Conservation (phyloP, 2,329 filamentous ascomycete genomes). For the Bipolaris bicolor region DNA sequence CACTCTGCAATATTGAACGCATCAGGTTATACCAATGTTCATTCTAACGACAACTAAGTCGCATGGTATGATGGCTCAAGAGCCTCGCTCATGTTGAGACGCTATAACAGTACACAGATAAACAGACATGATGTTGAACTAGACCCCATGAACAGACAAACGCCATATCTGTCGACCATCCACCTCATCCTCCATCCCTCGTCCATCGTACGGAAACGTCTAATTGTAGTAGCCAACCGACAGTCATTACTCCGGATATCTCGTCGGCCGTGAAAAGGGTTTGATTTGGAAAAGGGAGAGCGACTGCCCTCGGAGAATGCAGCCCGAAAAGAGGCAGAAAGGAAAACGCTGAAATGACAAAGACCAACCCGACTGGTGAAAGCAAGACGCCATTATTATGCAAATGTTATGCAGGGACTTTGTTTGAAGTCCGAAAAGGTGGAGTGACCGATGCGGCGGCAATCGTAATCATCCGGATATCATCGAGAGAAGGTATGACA, state of each 20-base stretch:
- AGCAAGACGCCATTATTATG: conserved; percentile 42
- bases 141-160: conserved; percentile 12
- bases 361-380: conserved; percentile 17
- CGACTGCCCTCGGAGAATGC: conserved; percentile 25
- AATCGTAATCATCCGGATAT: conserved; percentile 27
- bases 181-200: conserved; percentile 15
- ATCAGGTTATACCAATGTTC: conserved; percentile 2
- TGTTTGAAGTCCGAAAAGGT: conserved; percentile 18
- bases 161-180: conserved; percentile 9
- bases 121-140: conserved; percentile 1
- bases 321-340: conserved; percentile 20
- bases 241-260: conserved; percentile 35
- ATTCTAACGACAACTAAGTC: conserved; percentile 5
- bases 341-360: conserved; percentile 40
- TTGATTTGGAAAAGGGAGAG: conserved; percentile 11
- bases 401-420: conserved; percentile 38
- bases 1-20: background rate
- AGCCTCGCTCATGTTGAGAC: background rate
- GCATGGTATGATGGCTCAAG: background rate
- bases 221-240: conserved; percentile 11
- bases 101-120: conserved; percentile 5
- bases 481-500: conserved; percentile 24
- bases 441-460: conserved; percentile 6
- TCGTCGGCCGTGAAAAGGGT: conserved; percentile 34
- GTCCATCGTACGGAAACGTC: conserved; percentile 12